phyloP scores from a whole-genome alignment of 1,139 yeast species.

The Yamadazyma songkhlaensis region DNA sequence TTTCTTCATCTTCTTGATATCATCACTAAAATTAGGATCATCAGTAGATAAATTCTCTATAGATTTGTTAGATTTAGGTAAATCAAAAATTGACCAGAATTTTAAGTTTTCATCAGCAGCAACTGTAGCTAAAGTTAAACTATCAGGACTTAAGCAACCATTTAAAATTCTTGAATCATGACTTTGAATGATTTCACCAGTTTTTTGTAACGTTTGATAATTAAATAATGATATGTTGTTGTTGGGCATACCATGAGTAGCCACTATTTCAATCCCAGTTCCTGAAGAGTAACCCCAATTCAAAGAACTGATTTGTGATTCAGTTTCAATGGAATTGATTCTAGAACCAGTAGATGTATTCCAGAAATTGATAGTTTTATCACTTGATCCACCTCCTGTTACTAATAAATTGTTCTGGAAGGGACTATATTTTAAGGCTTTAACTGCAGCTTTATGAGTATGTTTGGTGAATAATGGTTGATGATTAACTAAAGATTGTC shows the following conservation, averaged over 20 bases:
- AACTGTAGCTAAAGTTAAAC: constrained; percentile 85
- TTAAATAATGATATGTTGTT: constrained; percentile 82
- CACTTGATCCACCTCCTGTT: constrained; percentile 95
- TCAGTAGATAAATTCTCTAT: constrained; percentile 25
- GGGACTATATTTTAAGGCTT: constrained; percentile 96
- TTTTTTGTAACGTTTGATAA: constrained; percentile 82
- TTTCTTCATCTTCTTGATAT: constrained; percentile 21
- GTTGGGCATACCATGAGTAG: constrained; percentile 92
- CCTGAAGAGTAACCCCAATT: constrained; percentile 83
- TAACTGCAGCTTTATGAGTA: constrained; percentile 90
- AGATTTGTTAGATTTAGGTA: constrained; percentile 30
- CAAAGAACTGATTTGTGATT: constrained; percentile 88
- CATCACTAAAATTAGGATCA: constrained; percentile 27
- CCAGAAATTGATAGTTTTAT: constrained; percentile 92
- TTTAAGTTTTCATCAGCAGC: constrained; percentile 97
- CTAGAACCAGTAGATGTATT: constrained; percentile 89
- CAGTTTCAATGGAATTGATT: constrained; percentile 84
- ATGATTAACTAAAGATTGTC: constrained; percentile 38
- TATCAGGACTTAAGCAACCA: constrained; percentile 88
- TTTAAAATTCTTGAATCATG: constrained; percentile 88
- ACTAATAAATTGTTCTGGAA: constrained; percentile 79
- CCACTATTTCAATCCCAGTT: constrained; percentile 80
- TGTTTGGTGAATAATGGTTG: constrained; percentile 75
- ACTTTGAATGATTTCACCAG: constrained; percentile 83
- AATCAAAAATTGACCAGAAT: constrained; percentile 89